Percentiles rank a stretch among this genome's conserved stretches.
Evolutionary conservation across 345 rosid genomes (phyloP).

Genomic region (Eucalyptus microcorys): DNA sequence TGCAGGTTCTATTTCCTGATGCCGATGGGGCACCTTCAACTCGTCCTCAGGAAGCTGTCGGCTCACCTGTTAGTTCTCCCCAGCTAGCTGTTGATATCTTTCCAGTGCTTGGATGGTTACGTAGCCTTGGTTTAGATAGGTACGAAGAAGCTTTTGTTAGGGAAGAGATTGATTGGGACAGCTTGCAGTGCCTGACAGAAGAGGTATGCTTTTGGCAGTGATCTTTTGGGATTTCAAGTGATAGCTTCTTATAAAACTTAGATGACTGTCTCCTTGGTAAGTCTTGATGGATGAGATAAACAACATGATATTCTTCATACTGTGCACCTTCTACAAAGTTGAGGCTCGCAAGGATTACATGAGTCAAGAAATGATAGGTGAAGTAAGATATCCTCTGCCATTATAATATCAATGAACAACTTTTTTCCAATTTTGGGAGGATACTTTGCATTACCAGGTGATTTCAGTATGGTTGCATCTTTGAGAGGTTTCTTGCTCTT

Average conservation of each 20-base stretch:
- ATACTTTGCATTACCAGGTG: not conserved
- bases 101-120: constrained; percentile 60
- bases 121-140: constrained; percentile 47
- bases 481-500: not conserved
- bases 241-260: not conserved
- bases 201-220: constrained; percentile 37
- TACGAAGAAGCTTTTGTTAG: constrained; percentile 55
- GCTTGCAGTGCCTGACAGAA: constrained; percentile 66
- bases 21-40: constrained; percentile 1
- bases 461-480: not conserved
- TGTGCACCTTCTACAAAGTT: not conserved
- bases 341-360: not conserved
- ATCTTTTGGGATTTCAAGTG: not conserved
- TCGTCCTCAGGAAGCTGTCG: constrained; percentile 13
- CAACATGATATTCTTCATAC: not conserved
- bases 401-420: not conserved
- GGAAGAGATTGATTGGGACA: constrained; percentile 93
- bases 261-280: not conserved
- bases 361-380: not conserved
- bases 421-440: not conserved
- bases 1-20: constrained; percentile 21
- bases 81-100: constrained; percentile 31
- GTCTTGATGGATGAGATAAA: not conserved
- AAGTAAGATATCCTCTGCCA: not conserved
- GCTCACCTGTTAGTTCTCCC: constrained; percentile 14